Conservation (phyloP, 78 protist species). For the slime mould (Dictyostelium discoideum) region DNA sequence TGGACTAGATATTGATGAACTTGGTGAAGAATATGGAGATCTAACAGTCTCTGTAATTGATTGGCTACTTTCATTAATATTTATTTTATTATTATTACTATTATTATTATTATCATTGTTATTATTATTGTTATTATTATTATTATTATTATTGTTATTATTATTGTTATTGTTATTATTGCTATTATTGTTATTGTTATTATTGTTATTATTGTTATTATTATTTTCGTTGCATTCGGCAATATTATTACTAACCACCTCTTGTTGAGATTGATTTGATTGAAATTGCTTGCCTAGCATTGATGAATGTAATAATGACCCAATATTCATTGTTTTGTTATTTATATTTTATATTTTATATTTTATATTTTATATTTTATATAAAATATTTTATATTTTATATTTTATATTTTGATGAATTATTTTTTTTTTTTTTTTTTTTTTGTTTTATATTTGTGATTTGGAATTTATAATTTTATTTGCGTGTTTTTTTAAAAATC, state of each 20-base stretch:
- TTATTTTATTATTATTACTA: neutral
- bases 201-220: too few species aligned
- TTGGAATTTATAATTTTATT: neutral
- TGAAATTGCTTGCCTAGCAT: neutral
- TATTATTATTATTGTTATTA: too few species aligned
- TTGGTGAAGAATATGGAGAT: neutral
- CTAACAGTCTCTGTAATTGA: neutral
- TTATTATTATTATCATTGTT: neutral
- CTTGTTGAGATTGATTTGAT: neutral
- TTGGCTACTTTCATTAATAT: neutral
- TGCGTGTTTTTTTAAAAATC: neutral
- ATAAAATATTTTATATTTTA: too few species aligned
- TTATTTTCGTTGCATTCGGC: neutral
- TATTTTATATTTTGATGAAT: too few species aligned
- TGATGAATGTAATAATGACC: neutral
- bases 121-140: neutral
- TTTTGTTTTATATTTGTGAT: too few species aligned
- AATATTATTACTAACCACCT: neutral
- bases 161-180: too few species aligned
- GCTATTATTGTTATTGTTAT: too few species aligned
- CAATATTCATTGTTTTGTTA: neutral
- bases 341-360: too few species aligned
- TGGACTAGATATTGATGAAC: neutral
- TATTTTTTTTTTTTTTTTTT: too few species aligned
- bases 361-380: too few species aligned